Base-by-base conservation (phyloP, 2,329 filamentous ascomycete species). In the Aureobasidium vineae region DNA sequence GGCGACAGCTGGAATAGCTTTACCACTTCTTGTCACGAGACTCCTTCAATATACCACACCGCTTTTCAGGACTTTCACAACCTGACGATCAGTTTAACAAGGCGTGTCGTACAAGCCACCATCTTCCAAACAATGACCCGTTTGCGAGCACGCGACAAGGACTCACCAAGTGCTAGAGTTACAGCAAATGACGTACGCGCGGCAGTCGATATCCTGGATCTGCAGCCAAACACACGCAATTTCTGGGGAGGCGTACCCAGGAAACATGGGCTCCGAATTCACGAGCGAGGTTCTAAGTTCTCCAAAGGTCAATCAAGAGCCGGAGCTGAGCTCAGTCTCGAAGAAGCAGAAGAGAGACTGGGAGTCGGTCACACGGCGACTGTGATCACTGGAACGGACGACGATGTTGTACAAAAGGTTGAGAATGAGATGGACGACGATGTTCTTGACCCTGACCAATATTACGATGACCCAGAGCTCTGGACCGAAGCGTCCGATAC, bases 31-130 rank as follows among this genome's bases (percentile, higher is more conserved):
- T 67, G 70, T 28, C 57, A 84, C 3, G 82, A 85, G 66, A 80
- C 80, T 3, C 92, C 92, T 0, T 86, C 89, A 0, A 85, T 97
- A 26, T 87, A 89, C 70, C 85, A 87, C 7, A 92, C 90, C 1
- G 87, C 90, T 0, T 83, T 96, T n/a, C 83, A 85, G 5, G 91
- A 95, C 71, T 88, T 97, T 52, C 83, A 92, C 72, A 84, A 85
- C 10, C 76, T 97, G 1, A 81, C 84, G 0, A 75, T 90, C 1
- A 89, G 85, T 63, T 70, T 95, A 16, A 93, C 90, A 0, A 86
- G 85, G 67, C 84, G 90, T 15, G 77, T 97, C 1, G 80, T 95
- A 1, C 85, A 90, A 54, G 85, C 89, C 0, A 81, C 86, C 0
- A 78, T 95, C 0, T 90, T 89, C 71, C 85, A 91, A 67, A 85